Evolutionary conservation across 176 grass and related monocot genomes (phyloP), one percentile per base, ranked within the genome.

Genomic region (Tuctoria greenei): DNA sequence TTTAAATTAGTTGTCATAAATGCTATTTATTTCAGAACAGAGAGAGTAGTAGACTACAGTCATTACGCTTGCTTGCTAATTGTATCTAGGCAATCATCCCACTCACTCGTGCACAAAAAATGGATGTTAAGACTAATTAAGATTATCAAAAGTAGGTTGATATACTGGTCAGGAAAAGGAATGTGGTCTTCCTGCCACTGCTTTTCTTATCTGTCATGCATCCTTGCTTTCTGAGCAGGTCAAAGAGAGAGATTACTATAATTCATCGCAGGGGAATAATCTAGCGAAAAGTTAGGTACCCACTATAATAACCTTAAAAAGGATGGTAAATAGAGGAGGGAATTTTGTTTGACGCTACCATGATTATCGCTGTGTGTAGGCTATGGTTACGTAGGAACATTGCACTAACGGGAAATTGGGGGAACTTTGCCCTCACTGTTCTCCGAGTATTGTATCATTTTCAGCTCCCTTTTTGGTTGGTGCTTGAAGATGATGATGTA

Each of bases 181-280:
- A 87, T 67, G 60, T 65, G n/a, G 31, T 0, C 21, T 82, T 47
- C 10, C 72, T 64, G 5, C 85, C 85, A 10, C 26, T 87, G 66
- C 79, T 82, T 87, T 82, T 14, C 23, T 12, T 82, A 58, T 57
- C 72, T 82, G 57, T 71, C 44, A 61, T 65, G 6, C 44, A 61
- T 65, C 6, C 24, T 26, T 5, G 2, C 14, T 6, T 13, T 64
- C n/a, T 66, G 40, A 14, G 49, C 49, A 13, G 45, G 66, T 77
- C 73, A 82, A 82, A 31, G 9, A 16, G 36, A 31, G 21, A n/a
- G 40, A 49, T 71, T 63, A 65, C n/a, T 52, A 28, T 74, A 66
- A 13, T n/a, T 28, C 47, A 77, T 59, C 8, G 16, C 38, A 7
- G 31, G 23, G 45, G 45, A 58, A 5, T 58, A 76, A 86, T 75